A percentile compares a stretch with the other conserved stretches of the same genome.
Conservation (phyloP, 2,329 filamentous ascomycete species). For the Sphaceloma murrayae region DNA sequence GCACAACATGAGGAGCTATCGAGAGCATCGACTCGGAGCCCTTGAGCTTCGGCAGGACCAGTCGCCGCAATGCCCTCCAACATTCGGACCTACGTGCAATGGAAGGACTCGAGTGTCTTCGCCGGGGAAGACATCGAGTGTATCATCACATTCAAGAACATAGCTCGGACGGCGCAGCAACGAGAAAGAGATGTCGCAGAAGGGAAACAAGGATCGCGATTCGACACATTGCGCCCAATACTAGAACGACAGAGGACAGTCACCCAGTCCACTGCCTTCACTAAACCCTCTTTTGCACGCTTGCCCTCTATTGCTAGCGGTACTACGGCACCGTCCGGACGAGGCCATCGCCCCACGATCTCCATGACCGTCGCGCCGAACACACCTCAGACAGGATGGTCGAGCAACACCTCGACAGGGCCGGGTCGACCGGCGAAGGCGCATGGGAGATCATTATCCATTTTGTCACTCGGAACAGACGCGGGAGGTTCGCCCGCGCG, state of each 20-base stretch:
- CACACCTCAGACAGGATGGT: constrained; percentile 20
- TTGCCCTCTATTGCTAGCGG: constrained; percentile 19
- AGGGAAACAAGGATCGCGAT: constrained; percentile 15
- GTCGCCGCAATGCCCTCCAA: constrained; percentile 44
- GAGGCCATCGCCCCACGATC: constrained; percentile 57
- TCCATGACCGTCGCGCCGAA: constrained; percentile 43
- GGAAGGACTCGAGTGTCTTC: constrained; percentile 90
- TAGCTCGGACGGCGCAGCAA: constrained; percentile 42
- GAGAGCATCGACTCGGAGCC: constrained; percentile 1
- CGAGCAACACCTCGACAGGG: constrained; percentile 29
- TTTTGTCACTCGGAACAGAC: constrained; percentile 41
- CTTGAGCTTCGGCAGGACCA: constrained; percentile 11
- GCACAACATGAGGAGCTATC: constrained; percentile 7
- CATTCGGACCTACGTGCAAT: constrained; percentile 91
- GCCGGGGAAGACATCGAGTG: constrained; percentile 93
- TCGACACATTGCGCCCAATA: constrained; percentile 14
- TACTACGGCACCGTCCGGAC: constrained; percentile 7
- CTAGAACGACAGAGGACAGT: constrained; percentile 32
- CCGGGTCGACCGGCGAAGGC: constrained; percentile 35
- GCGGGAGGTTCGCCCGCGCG: neutral
- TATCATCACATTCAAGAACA: constrained; percentile 92
- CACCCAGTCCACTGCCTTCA: constrained; percentile 28
- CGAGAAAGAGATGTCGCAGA: constrained; percentile 23
- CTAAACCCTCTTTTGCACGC: constrained; percentile 22
- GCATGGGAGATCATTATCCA: constrained; percentile 41